These are phyloP conservation scores for Haberlea rhodopensis DNA, from an alignment of 257 asterid species.

Conservation along the genomic window DNA sequence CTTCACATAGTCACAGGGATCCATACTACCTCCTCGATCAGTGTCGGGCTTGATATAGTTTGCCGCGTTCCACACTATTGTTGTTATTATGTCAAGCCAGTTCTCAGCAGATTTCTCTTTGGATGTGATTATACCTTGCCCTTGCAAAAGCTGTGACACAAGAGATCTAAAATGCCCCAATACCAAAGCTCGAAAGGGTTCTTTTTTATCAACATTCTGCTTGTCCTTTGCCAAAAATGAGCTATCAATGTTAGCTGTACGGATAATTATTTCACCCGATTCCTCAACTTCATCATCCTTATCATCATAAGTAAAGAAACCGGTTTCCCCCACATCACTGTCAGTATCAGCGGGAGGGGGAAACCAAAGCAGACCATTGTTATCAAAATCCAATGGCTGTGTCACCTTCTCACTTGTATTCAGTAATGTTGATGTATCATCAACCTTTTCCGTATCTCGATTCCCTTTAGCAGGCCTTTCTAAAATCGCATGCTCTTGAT, in stretches of 20 bases:
- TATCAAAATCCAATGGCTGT: constrained; percentile 66
- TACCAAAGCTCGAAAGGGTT: constrained; percentile 52
- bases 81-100: constrained; percentile 75
- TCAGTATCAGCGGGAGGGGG: constrained; percentile 81
- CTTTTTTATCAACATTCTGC: constrained; percentile 45
- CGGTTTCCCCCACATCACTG: constrained; percentile 52
- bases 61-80: constrained; percentile 87
- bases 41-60: constrained; percentile 84
- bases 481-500: constrained; percentile 55
- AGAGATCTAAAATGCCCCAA: constrained; percentile 92
- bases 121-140: constrained; percentile 47
- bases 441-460: constrained; percentile 38
- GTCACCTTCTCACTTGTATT: constrained; percentile 39
- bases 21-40: constrained; percentile 99
- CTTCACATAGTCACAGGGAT: constrained; percentile 84
- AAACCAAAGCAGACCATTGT: constrained; percentile 68
- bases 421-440: constrained; percentile 36
- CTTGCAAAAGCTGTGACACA: constrained; percentile 76
- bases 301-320: constrained; percentile 62
- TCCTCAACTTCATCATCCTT: constrained; percentile 81
- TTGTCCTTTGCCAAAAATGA: constrained; percentile 42
- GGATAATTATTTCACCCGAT: constrained; percentile 36
- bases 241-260: constrained; percentile 39
- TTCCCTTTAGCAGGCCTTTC: constrained; percentile 51
- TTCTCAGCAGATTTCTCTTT: constrained; percentile 47